Evolutionary conservation across 1,139 yeast species (phyloP).

Genomic region (Candida frijolesensis): DNA sequence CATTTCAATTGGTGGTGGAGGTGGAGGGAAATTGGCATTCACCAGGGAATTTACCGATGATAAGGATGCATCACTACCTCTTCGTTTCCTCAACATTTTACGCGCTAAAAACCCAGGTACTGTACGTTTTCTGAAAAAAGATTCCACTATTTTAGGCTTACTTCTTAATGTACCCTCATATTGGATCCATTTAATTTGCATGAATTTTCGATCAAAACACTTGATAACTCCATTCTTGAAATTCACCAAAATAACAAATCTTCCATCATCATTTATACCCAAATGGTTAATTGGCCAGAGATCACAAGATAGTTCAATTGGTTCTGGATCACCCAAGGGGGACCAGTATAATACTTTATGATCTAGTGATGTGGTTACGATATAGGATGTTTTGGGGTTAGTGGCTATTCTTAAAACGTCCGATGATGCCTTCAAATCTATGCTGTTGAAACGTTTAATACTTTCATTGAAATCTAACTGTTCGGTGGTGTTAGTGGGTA

Average conservation of each 20-base stretch:
- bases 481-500: slow-evolving; percentile 5
- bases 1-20: slow-evolving; percentile 23
- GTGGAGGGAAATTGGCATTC: slow-evolving; percentile 39
- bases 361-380: slow-evolving; percentile 74
- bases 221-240: slow-evolving; percentile 49
- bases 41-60: slow-evolving; percentile 22
- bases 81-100: slow-evolving; percentile 33
- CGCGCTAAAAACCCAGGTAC: slow-evolving; percentile 52
- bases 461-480: neutral
- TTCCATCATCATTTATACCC: slow-evolving; percentile 62
- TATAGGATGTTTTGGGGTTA: slow-evolving; percentile 56
- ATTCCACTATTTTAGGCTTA: slow-evolving; percentile 47
- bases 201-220: slow-evolving; percentile 58
- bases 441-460: slow-evolving; percentile 30
- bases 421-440: slow-evolving; percentile 62
- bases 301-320: slow-evolving; percentile 52
- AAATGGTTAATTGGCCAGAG: slow-evolving; percentile 72
- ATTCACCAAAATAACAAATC: slow-evolving; percentile 59
- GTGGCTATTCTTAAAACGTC: slow-evolving; percentile 65
- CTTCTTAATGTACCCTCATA: slow-evolving; percentile 19
- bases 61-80: slow-evolving; percentile 31
- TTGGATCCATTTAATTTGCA: slow-evolving; percentile 54
- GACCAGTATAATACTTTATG: slow-evolving; percentile 76
- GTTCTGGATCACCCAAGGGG: slow-evolving; percentile 44
- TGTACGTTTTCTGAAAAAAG: slow-evolving; percentile 61